phyloP scores from a whole-genome alignment of 192 early-diverging fungal species.

The Linnemannia zychae region DNA sequence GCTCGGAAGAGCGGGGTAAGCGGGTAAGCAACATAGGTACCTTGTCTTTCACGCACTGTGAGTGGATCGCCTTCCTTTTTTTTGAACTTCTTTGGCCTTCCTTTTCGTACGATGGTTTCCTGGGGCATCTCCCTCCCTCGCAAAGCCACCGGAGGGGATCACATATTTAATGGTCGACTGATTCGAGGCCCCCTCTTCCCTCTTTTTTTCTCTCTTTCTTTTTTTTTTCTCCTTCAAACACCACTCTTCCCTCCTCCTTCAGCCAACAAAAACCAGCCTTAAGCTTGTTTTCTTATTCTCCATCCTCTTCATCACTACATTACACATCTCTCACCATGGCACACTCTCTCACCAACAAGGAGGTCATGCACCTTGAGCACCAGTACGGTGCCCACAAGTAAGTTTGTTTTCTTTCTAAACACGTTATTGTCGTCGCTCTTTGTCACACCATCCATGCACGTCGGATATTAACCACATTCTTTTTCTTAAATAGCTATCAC shows the following conservation, averaged over 20 bases:
- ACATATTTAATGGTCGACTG: slow-evolving; percentile 7
- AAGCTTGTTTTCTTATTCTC: not conserved
- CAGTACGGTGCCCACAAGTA: slow-evolving; percentile 95
- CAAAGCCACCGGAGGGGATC: not conserved
- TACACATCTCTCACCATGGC: slow-evolving; percentile 27
- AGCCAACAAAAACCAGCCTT: not conserved
- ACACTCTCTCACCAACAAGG: slow-evolving; percentile 54
- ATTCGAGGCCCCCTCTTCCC: not conserved
- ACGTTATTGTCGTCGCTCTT: not conserved
- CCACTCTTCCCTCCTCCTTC: not conserved
- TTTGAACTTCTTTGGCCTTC: not conserved
- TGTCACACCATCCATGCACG: not conserved
- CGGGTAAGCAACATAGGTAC: not conserved
- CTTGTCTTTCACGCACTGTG: not conserved
- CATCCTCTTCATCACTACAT: not conserved
- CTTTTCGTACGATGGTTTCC: not conserved
- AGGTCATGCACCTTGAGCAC: slow-evolving; percentile 85
- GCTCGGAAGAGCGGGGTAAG: not conserved
- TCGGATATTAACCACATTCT: not conserved
- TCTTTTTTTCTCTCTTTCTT: not conserved
- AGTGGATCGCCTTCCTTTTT: not conserved
- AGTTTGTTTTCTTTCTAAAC: slow-evolving; percentile 33
- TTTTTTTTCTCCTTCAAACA: not conserved
- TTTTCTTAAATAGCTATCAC: slow-evolving; percentile 80
- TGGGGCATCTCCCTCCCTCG: not conserved